Percentiles rank a stretch among this genome's conserved stretches.
phyloP scores from a whole-genome alignment of 306 rosid genomes.

The Malus sieversii region DNA sequence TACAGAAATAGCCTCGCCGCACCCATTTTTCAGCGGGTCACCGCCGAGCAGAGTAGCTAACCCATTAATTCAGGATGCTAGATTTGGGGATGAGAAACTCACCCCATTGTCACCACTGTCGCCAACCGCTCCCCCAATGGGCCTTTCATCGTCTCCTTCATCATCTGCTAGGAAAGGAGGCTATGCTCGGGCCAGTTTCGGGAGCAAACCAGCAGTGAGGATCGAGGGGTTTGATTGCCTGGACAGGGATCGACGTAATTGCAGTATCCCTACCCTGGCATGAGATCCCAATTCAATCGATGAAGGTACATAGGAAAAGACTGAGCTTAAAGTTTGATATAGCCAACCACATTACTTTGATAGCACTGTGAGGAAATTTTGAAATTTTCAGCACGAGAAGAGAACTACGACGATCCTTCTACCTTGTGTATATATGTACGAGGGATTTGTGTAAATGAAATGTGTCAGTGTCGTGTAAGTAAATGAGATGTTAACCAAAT shows the following conservation, averaged over 20 bases:
- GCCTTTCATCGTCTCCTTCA: slow-evolving; percentile 41
- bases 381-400: slow-evolving; percentile 20
- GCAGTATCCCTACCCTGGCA: slow-evolving; percentile 88
- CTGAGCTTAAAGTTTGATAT: background rate
- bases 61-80: slow-evolving; percentile 85
- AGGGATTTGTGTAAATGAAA: slow-evolving; percentile 46
- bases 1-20: slow-evolving; percentile 58
- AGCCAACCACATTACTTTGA: slow-evolving; percentile 5
- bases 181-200: slow-evolving; percentile 59
- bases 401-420: slow-evolving; percentile 8
- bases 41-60: slow-evolving; percentile 98
- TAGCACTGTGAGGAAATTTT: slow-evolving; percentile 35
- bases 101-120: slow-evolving; percentile 34
- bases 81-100: slow-evolving; percentile 74
- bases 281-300: slow-evolving; percentile 10
- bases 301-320: slow-evolving; percentile 20
- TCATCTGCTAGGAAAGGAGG: slow-evolving; percentile 70
- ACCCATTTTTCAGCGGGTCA: slow-evolving; percentile 88
- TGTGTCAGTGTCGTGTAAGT: slow-evolving; percentile 14
- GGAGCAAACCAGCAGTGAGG: slow-evolving; percentile 73
- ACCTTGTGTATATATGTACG: background rate
- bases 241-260: slow-evolving; percentile 78
- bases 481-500: slow-evolving; percentile 25
- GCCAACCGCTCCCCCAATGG: slow-evolving; percentile 27
- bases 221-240: slow-evolving; percentile 93